phyloP scores from a whole-genome alignment of 2,329 filamentous ascomycete genomes.

The Neospermospora avenae region DNA sequence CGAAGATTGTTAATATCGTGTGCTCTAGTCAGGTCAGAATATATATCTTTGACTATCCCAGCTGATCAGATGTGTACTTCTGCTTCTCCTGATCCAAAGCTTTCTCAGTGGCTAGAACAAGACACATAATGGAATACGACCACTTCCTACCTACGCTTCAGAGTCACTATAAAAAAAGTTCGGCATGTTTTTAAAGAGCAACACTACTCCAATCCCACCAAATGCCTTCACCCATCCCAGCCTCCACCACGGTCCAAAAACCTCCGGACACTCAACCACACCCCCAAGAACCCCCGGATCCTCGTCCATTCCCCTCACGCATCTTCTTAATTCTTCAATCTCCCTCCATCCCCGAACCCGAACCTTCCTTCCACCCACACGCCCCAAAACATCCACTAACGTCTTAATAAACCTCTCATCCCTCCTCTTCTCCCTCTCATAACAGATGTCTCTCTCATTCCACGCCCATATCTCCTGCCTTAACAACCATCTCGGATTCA shows the following conservation, averaged over 20 bases:
- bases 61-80: too few species aligned
- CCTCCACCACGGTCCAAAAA: slow-evolving; percentile 12
- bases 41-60: too few species aligned
- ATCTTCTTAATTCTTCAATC: background rate
- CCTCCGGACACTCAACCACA: slow-evolving; percentile 13
- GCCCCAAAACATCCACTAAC: slow-evolving; percentile 1
- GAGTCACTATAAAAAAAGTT: background rate
- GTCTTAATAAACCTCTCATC: slow-evolving; percentile 9
- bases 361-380: background rate
- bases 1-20: too few species aligned
- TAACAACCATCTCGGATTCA: slow-evolving; percentile 12
- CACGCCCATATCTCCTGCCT: slow-evolving; percentile 8
- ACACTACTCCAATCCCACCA: background rate
- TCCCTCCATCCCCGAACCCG: background rate
- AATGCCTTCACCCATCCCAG: slow-evolving; percentile 5
- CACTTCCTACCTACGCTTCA: background rate
- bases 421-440: background rate
- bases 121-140: too few species aligned
- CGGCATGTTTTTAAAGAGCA: background rate
- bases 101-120: too few species aligned
- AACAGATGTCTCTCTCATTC: background rate
- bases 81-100: too few species aligned
- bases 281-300: slow-evolving; percentile 6
- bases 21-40: too few species aligned
- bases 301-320: slow-evolving; percentile 3